Conservation (phyloP, 1,284 basidiomycete species). For the Irpex sp. region DNA sequence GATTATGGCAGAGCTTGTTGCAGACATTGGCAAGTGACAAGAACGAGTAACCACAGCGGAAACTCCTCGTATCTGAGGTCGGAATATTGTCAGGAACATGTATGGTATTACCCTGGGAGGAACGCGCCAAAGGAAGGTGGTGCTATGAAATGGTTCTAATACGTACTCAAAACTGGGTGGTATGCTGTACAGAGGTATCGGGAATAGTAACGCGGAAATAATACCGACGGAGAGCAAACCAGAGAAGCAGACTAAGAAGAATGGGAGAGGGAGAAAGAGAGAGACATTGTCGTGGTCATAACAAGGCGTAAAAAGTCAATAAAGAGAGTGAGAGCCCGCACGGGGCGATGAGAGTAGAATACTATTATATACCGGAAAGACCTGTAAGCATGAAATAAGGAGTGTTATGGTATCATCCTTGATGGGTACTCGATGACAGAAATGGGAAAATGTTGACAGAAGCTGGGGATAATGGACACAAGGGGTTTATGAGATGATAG, state of each 20-base stretch:
- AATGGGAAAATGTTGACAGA: constrained; percentile 13
- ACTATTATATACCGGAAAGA: constrained; percentile 1
- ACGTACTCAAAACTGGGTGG: neutral
- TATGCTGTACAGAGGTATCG: constrained; percentile 1
- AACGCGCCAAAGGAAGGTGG: neutral
- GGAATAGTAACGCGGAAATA: neutral
- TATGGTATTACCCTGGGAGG: neutral
- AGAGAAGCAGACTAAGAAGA: neutral
- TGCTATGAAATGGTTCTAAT: neutral
- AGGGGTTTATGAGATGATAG: constrained; percentile 14
- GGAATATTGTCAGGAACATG: neutral
- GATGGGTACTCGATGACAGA: constrained; percentile 17
- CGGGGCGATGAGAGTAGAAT: neutral
- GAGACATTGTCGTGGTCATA: constrained; percentile 2
- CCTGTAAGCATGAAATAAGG: constrained; percentile 28
- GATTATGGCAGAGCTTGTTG: too few species aligned
- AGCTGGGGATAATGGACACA: constrained; percentile 1
- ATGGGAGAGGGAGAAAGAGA: neutral
- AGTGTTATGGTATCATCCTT: constrained; percentile 32
- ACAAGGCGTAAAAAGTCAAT: neutral
- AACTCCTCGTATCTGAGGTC: neutral
- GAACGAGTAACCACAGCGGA: neutral
- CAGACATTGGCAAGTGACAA: neutral
- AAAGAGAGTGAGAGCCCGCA: neutral
- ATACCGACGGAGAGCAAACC: neutral